A percentile compares a stretch with the other conserved stretches of the same genome.
phyloP scores from a whole-genome alignment of 371 early-diverging fungal genomes.

The Thermomucor indicae-seudaticae region DNA sequence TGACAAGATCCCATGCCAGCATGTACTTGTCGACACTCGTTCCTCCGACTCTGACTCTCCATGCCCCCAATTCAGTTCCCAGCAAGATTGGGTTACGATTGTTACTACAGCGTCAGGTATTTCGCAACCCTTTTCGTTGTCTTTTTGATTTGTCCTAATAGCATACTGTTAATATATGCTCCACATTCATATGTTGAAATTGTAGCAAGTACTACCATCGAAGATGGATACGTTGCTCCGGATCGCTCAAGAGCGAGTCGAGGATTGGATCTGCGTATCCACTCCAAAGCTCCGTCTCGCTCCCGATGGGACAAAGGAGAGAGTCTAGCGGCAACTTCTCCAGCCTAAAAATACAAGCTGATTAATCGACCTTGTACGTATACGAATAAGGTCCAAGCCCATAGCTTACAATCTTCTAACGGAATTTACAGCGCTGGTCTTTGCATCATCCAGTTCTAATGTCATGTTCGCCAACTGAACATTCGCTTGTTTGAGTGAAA shows the following conservation, averaged over 20 bases:
- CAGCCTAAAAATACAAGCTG: neutral
- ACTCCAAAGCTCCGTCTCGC: constrained; percentile 2
- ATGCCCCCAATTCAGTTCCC: neutral
- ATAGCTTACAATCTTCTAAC: neutral
- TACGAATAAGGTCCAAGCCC: neutral
- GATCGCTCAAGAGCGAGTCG: neutral
- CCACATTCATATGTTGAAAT: neutral
- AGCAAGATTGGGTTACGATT: neutral
- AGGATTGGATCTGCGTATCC: constrained; percentile 1
- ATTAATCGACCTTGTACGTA: neutral
- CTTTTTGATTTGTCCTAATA: constrained; percentile 2
- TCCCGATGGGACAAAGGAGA: neutral
- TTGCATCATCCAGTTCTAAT: neutral
- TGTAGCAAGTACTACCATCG: neutral
- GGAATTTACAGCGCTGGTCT: neutral
- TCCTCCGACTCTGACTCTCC: neutral
- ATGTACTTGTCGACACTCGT: neutral
- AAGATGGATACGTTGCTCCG: neutral
- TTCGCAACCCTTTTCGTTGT: neutral
- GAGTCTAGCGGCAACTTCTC: neutral
- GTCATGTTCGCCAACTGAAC: neutral
- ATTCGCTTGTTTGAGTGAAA: neutral
- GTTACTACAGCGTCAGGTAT: neutral
- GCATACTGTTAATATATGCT: neutral
- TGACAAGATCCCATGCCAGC: neutral